These are phyloP conservation scores for Gracilaria domingensis DNA, from an alignment of 23 red algal genomes.

Conservation along the genomic window DNA sequence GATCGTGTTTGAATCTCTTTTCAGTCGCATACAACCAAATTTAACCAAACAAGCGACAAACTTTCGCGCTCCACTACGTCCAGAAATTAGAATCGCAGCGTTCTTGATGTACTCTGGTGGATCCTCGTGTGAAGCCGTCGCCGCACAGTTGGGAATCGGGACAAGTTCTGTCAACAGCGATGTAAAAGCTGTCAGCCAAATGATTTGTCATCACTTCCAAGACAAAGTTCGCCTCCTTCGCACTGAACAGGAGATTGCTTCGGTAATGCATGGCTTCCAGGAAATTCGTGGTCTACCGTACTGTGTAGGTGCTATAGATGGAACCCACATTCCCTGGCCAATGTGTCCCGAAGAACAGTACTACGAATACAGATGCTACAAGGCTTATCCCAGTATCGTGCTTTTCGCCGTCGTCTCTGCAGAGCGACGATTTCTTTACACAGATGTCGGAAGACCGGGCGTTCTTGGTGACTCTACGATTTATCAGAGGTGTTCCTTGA, in stretches of 20 bases:
- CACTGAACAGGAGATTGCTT: not conserved
- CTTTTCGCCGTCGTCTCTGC: not conserved
- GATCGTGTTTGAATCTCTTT: not conserved
- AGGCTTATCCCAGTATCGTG: conserved; percentile 27
- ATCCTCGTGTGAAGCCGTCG: not conserved
- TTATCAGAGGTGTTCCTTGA: not conserved
- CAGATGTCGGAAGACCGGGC: conserved; percentile 9
- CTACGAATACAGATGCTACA: conserved; percentile 42
- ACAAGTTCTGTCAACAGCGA: not conserved
- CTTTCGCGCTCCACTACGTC: not conserved
- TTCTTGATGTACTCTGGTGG: conserved; percentile 31
- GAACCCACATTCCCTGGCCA: conserved; percentile 15
- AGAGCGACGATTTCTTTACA: conserved; percentile 8
- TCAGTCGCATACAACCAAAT: not conserved
- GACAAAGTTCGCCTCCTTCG: not conserved
- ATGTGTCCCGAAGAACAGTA: not conserved
- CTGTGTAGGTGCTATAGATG: conserved; percentile 25
- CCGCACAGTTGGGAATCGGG: conserved; percentile 19
- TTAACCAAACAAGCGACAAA: not conserved
- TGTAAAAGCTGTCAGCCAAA: not conserved
- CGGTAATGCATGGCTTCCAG: conserved; percentile 38
- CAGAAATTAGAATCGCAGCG: not conserved
- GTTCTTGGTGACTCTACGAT: conserved; percentile 31
- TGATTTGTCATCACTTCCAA: not conserved
- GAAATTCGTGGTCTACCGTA: conserved; percentile 26